A percentile compares a stretch with the other conserved stretches of the same genome.
These are phyloP conservation scores for Dryas drummondii DNA, from an alignment of 306 rosid genomes.

Conservation along the genomic window DNA sequence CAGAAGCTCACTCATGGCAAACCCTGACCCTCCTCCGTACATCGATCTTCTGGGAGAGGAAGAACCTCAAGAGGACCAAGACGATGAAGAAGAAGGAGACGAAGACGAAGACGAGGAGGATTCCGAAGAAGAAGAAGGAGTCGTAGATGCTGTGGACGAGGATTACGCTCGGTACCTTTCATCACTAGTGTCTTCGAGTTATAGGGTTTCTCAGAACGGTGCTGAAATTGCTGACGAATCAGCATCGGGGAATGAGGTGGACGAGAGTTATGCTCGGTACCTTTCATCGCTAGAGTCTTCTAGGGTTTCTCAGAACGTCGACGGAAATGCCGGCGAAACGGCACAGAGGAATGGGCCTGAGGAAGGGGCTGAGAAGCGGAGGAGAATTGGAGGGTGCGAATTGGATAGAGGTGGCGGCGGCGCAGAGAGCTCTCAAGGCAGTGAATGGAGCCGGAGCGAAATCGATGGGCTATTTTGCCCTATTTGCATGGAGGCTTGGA, in stretches of 20 bases:
- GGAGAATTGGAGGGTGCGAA: conserved; percentile 52
- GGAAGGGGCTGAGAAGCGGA: conserved; percentile 56
- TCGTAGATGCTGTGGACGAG: background rate
- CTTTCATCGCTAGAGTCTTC: background rate
- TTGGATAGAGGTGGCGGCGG: conserved; percentile 19
- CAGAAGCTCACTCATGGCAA: background rate
- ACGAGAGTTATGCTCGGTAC: too few relatives aligned
- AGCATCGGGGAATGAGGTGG: too few relatives aligned
- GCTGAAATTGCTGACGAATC: too few relatives aligned
- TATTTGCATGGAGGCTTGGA: conserved; percentile 85
- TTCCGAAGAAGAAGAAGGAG: background rate
- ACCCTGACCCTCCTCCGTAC: background rate
- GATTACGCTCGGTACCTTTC: too few relatives aligned
- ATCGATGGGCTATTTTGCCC: conserved; percentile 72
- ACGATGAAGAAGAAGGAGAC: background rate
- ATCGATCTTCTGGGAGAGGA: background rate
- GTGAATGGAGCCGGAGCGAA: conserved; percentile 48
- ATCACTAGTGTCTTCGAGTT: too few relatives aligned
- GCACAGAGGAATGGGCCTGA: conserved; percentile 26
- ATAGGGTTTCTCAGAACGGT: too few relatives aligned
- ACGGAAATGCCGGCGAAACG: conserved; percentile 15
- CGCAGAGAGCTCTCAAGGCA: conserved; percentile 44
- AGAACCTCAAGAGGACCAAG: background rate
- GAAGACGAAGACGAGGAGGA: background rate
- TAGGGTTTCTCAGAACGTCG: conserved; percentile 30